Percentiles rank a stretch among this genome's conserved stretches.
phyloP scores from a whole-genome alignment of 805 yeast species.

The Blastobotrys americana region DNA sequence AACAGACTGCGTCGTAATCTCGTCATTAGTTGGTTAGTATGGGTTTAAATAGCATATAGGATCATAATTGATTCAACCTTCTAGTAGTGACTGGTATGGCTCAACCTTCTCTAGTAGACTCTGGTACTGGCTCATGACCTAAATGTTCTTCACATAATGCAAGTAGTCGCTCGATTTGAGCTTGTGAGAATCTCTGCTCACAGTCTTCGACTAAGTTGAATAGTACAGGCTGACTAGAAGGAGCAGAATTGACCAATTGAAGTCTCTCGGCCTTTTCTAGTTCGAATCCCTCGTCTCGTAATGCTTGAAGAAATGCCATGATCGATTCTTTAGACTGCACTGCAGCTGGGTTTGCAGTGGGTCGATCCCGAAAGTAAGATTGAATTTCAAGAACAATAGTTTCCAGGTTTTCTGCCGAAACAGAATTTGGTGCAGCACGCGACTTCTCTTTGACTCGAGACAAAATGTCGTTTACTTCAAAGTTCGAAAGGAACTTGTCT shows the following conservation, averaged over 20 bases:
- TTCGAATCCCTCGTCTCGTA: constrained; percentile 39
- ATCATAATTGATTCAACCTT: too few species aligned
- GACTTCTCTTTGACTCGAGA: constrained; percentile 7
- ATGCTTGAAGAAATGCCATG: constrained; percentile 36
- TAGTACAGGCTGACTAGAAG: constrained; percentile 69
- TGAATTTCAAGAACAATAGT: constrained; percentile 32
- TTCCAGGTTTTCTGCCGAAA: constrained; percentile 24
- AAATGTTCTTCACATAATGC: constrained; percentile 42
- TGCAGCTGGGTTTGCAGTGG: constrained; percentile 31
- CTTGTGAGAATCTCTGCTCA: constrained; percentile 74
- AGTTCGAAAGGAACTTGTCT: constrained; percentile 55
- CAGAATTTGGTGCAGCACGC: not conserved
- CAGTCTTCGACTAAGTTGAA: constrained; percentile 86
- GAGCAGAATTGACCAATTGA: constrained; percentile 75
- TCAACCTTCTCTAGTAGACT: constrained; percentile 16
- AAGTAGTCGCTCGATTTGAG: constrained; percentile 52
- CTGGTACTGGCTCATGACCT: constrained; percentile 28
- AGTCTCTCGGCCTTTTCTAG: constrained; percentile 77
- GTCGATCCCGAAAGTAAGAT: constrained; percentile 34
- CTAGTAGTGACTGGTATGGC: too few species aligned
- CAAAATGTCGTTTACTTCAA: constrained; percentile 55
- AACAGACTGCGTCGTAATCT: too few species aligned
- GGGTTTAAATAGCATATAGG: too few species aligned
- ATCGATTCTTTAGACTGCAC: constrained; percentile 32
- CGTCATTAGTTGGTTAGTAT: too few species aligned